A percentile compares a stretch with the other conserved stretches of the same genome.
These are phyloP conservation scores for Hyphopichia buzzinii DNA, from an alignment of 1,139 yeast species.

Conservation along the genomic window DNA sequence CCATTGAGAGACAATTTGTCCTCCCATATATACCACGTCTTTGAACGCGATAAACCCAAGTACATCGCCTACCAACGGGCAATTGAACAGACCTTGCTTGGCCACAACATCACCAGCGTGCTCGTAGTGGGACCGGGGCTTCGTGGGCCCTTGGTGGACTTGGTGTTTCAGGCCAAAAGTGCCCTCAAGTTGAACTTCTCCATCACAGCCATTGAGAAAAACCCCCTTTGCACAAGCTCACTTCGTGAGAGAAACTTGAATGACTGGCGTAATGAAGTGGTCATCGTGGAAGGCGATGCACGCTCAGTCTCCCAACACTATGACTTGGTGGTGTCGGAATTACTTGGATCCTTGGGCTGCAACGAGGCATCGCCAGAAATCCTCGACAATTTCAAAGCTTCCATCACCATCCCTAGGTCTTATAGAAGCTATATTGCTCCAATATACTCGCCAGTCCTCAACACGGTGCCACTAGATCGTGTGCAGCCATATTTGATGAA, in stretches of 20 bases:
- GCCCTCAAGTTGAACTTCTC: constrained; percentile 2
- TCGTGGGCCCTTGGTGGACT: constrained; percentile 71
- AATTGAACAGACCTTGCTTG: constrained; percentile 52
- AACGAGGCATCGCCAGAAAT: constrained; percentile 90
- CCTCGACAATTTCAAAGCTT: constrained; percentile 21
- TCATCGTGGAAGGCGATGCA: constrained; percentile 56
- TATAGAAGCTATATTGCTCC: constrained; percentile 67
- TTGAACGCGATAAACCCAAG: constrained; percentile 68
- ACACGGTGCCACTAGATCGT: constrained; percentile 14
- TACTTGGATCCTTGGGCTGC: constrained; percentile 88
- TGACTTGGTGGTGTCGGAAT: constrained; percentile 71
- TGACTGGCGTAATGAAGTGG: constrained; percentile 47
- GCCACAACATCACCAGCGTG: constrained; percentile 22
- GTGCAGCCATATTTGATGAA: constrained; percentile 61
- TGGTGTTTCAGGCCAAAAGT: constrained; percentile 5
- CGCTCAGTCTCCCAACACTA: constrained; percentile 42
- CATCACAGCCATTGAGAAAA: constrained; percentile 56
- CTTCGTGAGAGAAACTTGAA: constrained; percentile 40
- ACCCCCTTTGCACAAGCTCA: constrained; percentile 54
- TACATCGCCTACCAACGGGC: constrained; percentile 70
- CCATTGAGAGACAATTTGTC: constrained; percentile 62
- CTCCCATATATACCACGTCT: constrained; percentile 58
- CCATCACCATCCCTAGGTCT: constrained; percentile 62
- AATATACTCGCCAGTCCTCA: constrained; percentile 50
- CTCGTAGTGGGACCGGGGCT: constrained; percentile 80